phyloP scores from a whole-genome alignment of 495 filamentous ascomycete genomes.

The Penicillium herquei region DNA sequence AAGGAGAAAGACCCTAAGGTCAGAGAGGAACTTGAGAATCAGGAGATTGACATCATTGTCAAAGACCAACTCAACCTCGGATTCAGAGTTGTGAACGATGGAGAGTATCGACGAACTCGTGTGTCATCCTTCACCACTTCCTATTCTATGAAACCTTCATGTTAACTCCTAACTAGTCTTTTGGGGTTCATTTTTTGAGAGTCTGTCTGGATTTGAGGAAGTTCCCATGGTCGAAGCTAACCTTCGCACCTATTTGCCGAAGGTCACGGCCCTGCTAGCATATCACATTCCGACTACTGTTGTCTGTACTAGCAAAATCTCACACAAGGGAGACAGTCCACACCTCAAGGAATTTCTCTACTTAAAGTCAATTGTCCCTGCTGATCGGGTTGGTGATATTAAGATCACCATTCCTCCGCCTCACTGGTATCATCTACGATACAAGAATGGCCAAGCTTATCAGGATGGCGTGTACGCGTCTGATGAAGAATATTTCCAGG shows the following conservation, averaged over 20 bases:
- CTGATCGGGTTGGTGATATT: neutral
- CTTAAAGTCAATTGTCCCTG: neutral
- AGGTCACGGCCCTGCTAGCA: neutral
- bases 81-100: neutral
- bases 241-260: neutral
- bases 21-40: neutral
- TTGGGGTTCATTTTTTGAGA: neutral
- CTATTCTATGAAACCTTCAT: too few species aligned
- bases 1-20: neutral
- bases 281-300: neutral
- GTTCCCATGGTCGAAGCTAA: neutral
- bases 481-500: slow-evolving; percentile 10
- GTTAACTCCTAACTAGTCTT: neutral
- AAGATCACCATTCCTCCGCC: neutral
- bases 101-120: neutral
- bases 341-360: neutral
- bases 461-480: neutral
- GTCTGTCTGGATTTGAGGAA: neutral
- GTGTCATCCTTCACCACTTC: too few species aligned
- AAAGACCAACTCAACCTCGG: neutral
- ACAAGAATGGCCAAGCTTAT: neutral
- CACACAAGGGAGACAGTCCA: neutral
- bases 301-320: neutral
- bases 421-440: neutral
- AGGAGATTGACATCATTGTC: neutral